Conservation (phyloP, 2,329 filamentous ascomycete species). For the Xylaria arbuscula region DNA sequence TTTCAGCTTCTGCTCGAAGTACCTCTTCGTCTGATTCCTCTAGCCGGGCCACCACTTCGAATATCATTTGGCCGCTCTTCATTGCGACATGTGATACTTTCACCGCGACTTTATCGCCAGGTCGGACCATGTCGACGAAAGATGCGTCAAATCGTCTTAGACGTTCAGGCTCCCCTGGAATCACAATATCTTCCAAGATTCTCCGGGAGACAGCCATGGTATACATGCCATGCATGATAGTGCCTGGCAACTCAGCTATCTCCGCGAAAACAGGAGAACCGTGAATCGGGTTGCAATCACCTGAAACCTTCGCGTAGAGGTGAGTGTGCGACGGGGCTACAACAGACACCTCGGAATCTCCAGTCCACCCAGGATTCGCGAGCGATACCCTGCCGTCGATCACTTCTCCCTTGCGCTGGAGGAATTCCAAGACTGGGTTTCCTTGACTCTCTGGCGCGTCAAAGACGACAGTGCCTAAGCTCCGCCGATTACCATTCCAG, state of each 20-base stretch:
- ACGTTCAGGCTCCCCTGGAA: constrained; percentile 96
- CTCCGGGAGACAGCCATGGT: constrained; percentile 95
- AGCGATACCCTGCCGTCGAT: constrained; percentile 85
- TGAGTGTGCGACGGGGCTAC: constrained; percentile 97
- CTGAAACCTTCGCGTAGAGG: constrained; percentile 95
- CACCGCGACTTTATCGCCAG: constrained; percentile 93
- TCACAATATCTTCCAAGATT: constrained; percentile 97
- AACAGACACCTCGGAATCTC: constrained; percentile 86
- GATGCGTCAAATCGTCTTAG: constrained; percentile 97
- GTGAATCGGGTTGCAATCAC: constrained; percentile 99
- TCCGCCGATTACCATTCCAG: constrained; percentile 25
- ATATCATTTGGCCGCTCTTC: constrained; percentile 98
- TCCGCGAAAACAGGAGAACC: constrained; percentile 95
- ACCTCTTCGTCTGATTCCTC: constrained; percentile 97
- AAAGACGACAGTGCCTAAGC: constrained; percentile 25
- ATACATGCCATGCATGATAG: constrained; percentile 99
- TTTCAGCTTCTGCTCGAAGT: constrained; percentile 91
- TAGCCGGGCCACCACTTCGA: constrained; percentile 97
- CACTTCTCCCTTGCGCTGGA: constrained; percentile 30
- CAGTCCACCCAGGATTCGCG: constrained; percentile 95
- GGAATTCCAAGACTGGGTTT: constrained; percentile 36
- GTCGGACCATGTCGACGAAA: constrained; percentile 95
- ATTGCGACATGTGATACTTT: constrained; percentile 96
- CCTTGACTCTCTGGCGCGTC: constrained; percentile 22
- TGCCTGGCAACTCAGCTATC: constrained; percentile 94